phyloP scores from a whole-genome alignment of 108 stramenopile species.

The Pinguiococcus pyrenoidosus region DNA sequence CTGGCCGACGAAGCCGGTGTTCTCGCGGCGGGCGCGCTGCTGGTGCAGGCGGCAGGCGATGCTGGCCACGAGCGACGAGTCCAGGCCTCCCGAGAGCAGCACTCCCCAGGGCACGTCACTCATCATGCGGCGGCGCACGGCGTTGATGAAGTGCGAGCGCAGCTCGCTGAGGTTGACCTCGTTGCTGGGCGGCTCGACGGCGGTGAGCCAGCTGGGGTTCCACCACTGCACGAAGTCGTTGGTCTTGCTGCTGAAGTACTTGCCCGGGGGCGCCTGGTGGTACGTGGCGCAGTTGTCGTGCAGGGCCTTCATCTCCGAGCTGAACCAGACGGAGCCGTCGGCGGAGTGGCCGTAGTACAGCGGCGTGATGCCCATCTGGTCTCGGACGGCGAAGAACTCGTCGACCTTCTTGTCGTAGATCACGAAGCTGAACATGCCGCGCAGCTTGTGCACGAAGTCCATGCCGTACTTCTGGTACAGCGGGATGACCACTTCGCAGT shows the following conservation, averaged over 20 bases:
- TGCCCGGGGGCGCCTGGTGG: constrained; percentile 82
- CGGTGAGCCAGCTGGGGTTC: constrained; percentile 57
- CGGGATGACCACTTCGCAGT: constrained; percentile 85
- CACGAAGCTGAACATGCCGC: constrained; percentile 94
- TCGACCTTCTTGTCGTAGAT: constrained; percentile 70
- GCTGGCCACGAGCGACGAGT: constrained; percentile 86
- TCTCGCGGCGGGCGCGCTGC: constrained; percentile 35
- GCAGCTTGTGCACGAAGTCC: constrained; percentile 51
- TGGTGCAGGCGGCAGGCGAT: constrained; percentile 74
- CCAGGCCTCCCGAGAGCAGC: constrained; percentile 86
- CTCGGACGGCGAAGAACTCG: constrained; percentile 70
- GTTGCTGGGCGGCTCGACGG: constrained; percentile 18
- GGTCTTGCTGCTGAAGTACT: constrained; percentile 67
- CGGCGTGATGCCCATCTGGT: constrained; percentile 93
- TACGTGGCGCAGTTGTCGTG: constrained; percentile 4
- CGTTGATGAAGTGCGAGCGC: constrained; percentile 57
- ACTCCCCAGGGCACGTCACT: constrained; percentile 98
- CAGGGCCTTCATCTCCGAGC: constrained; percentile 81
- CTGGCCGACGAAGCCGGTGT: constrained; percentile 48
- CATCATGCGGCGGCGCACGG: constrained; percentile 92
- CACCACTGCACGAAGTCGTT: constrained; percentile 78
- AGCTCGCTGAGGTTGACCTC: constrained; percentile 24
- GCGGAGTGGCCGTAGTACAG: constrained; percentile 89
- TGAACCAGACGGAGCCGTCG: constrained; percentile 77
- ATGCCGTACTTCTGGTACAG: constrained; percentile 67